A percentile compares a stretch with the other conserved stretches of the same genome.
Conservation (phyloP, 805 yeast species). For the Maudiozyma saulgeensis region DNA sequence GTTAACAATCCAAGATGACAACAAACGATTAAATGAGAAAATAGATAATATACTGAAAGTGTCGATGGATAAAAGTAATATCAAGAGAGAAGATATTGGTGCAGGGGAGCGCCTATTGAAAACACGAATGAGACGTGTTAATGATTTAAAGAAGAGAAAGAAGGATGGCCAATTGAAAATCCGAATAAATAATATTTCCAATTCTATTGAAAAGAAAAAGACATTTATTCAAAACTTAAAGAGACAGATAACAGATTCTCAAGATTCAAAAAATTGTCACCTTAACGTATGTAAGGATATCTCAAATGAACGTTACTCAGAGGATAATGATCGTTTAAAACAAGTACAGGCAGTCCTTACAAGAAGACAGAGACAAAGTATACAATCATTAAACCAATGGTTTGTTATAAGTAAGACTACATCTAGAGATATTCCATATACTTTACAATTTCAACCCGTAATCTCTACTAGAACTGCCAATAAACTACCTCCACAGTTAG, state of each 20-base stretch:
- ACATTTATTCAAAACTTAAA: neutral
- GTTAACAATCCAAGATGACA: constrained; percentile 9
- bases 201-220: neutral
- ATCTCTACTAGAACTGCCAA: constrained; percentile 17
- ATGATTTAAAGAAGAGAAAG: neutral
- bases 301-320: too few species aligned
- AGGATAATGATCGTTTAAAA: neutral
- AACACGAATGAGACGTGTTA: neutral
- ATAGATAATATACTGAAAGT: constrained; percentile 16
- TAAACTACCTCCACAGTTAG: constrained; percentile 14
- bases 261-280: too few species aligned
- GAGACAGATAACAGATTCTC: neutral
- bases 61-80: neutral
- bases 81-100: neutral
- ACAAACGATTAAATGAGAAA: constrained; percentile 8
- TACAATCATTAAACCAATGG: constrained; percentile 12
- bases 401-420: constrained; percentile 15
- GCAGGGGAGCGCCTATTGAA: neutral
- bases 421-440: constrained; percentile 17
- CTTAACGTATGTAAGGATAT: too few species aligned
- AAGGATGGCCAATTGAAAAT: neutral
- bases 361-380: constrained; percentile 7
- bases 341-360: constrained; percentile 1
- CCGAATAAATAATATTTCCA: neutral
- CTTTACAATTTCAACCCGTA: constrained; percentile 20